Evolutionary conservation across 495 filamentous ascomycete species (phyloP).

Genomic region (Xylaria intraflava): DNA sequence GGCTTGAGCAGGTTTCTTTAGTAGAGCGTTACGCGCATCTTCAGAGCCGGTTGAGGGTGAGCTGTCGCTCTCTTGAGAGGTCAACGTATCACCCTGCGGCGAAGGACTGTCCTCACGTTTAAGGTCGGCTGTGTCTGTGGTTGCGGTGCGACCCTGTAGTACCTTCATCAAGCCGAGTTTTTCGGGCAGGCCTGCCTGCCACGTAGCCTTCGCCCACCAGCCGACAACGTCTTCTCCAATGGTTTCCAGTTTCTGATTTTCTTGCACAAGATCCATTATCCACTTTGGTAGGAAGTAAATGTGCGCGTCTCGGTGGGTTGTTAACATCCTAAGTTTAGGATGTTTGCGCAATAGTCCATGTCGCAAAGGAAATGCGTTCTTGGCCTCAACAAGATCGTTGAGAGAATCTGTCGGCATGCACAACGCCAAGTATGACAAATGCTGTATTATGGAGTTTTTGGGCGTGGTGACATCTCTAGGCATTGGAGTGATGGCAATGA

Average conservation of each 20-base stretch:
- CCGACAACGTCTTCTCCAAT: slow-evolving; percentile 89
- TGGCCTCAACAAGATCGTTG: slow-evolving; percentile 67
- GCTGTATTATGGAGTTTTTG: slow-evolving; percentile 52
- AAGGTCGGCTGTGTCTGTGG: slow-evolving; percentile 4
- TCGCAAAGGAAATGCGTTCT: slow-evolving; percentile 63
- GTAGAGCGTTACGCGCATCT: slow-evolving; percentile 9
- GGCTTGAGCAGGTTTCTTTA: slow-evolving; percentile 19
- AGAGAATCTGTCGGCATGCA: slow-evolving; percentile 77
- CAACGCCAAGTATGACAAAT: slow-evolving; percentile 61
- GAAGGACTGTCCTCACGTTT: slow-evolving; percentile 11
- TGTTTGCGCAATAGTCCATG: slow-evolving; percentile 65
- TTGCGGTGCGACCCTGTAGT: slow-evolving; percentile 36
- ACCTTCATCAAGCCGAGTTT: slow-evolving; percentile 70
- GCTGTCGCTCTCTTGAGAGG: slow-evolving; percentile 24
- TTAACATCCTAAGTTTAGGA: slow-evolving; percentile 67
- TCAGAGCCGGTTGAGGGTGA: slow-evolving; percentile 18
- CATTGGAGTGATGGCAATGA: slow-evolving; percentile 66
- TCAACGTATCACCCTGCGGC: slow-evolving; percentile 9
- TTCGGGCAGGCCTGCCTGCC: slow-evolving; percentile 72
- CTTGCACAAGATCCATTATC: slow-evolving; percentile 73
- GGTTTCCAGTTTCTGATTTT: slow-evolving; percentile 73
- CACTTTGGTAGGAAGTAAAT: slow-evolving; percentile 90
- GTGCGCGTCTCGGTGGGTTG: slow-evolving; percentile 78
- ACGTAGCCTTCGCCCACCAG: slow-evolving; percentile 89
- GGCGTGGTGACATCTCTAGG: slow-evolving; percentile 22